These are phyloP conservation scores for Solanum infundibuliforme DNA, from an alignment of 257 asterid genomes.

Conservation along the genomic window DNA sequence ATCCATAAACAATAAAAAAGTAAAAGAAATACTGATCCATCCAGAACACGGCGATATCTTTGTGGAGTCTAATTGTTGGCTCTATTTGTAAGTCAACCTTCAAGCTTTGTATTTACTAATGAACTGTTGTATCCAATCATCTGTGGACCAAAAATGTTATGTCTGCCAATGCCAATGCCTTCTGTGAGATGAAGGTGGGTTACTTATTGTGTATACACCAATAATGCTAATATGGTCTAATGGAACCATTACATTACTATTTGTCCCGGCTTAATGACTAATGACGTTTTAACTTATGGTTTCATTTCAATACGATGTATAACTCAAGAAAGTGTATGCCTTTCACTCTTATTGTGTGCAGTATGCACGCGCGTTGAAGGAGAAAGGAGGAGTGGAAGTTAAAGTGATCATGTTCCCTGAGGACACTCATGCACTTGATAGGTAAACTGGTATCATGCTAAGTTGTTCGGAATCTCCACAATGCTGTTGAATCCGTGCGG, in stretches of 20 bases:
- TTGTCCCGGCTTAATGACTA: neutral
- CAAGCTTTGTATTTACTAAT: neutral
- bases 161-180: neutral
- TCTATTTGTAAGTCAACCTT: neutral
- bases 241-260: neutral
- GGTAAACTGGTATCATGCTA: slow-evolving; percentile 17
- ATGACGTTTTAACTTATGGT: neutral
- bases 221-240: neutral
- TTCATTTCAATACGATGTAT: neutral
- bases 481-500: neutral
- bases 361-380: slow-evolving; percentile 81
- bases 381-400: slow-evolving; percentile 66
- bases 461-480: neutral
- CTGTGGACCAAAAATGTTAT: neutral
- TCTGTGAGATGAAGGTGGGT: neutral
- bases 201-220: neutral
- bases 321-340: neutral
- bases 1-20: neutral
- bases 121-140: neutral
- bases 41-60: neutral
- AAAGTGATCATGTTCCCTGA: slow-evolving; percentile 75
- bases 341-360: slow-evolving; percentile 5
- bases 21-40: neutral
- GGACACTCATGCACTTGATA: slow-evolving; percentile 64
- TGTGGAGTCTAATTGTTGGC: neutral